Evolutionary conservation across 371 early-diverging fungal species (phyloP), one percentile per base, ranked within the genome.

Genomic region (Smittium mucronatum): DNA sequence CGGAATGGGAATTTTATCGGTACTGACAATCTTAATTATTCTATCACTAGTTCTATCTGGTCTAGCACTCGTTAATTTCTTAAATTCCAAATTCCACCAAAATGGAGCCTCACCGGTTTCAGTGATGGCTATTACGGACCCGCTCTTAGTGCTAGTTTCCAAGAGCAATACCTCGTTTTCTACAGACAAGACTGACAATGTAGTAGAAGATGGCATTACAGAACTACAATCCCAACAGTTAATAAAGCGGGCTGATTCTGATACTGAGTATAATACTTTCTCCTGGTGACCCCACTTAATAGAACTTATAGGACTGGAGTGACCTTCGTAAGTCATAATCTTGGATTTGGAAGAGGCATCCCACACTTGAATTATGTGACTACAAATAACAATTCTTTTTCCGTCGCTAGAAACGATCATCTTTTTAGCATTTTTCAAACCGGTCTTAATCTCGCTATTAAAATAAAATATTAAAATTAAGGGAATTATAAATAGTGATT

Each of bases 181-280:
- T 11, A n/a, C 33, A 30, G 63, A 33, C 63, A 61, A 33, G 5
- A n/a, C n/a, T 5, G 5, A 28, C 16, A 61, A 28, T 61, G 63
- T 33, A 61, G 29, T 61, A 5, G 5, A 5, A 11, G 31, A 30
- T 11, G 63, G 29, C 5, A 33, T 16, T 33, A 61, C 63, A 11
- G 63, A 61, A 33, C 63, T 61, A 61, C 63, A 61, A 33, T 61
- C 63, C 84, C 84, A 87, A 29, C 84, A 77, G 36, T 79, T 70
- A 17, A 87, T 71, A 68, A 77, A 77, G 2, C 85, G 75, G 71
- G 86, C 87, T 47, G 75, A 71, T 2, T 70, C 68, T 0, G 87
- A 84, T 0, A 77, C 71, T n/a, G 87, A 78, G 0, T 82, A 76
- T 69, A 76, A 70, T 25, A 58, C 57, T 11, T 71, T 67, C 63